These are phyloP conservation scores for Phytopythium boreale DNA, from an alignment of 352 stramenopile genomes.

Conservation along the genomic window DNA sequence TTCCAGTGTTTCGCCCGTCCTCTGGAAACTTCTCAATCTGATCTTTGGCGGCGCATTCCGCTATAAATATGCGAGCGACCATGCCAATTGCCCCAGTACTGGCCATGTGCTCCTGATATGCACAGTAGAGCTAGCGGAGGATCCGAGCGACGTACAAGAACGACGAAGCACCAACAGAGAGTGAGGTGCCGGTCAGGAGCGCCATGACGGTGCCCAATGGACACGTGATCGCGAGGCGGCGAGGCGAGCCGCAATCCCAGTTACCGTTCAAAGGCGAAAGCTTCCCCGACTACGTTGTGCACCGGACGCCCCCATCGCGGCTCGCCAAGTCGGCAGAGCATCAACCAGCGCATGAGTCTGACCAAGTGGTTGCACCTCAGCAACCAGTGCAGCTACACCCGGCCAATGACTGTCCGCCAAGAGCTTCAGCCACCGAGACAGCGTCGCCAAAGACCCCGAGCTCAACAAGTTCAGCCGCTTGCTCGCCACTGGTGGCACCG, in stretches of 20 bases:
- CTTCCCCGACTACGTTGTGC: conserved; percentile 57
- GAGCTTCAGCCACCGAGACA: background rate
- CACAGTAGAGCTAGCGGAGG: no score
- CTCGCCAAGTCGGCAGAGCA: background rate
- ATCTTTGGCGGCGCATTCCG: no score
- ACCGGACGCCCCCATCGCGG: conserved; percentile 8
- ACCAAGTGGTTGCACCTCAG: background rate
- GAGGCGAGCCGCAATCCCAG: background rate
- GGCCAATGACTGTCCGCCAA: background rate
- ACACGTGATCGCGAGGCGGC: background rate
- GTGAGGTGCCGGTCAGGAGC: background rate
- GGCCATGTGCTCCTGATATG: no score
- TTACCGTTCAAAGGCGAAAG: conserved; percentile 63
- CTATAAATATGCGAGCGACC: background rate
- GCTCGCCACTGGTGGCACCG: background rate
- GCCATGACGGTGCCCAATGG: background rate
- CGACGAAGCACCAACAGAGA: background rate
- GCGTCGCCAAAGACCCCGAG: background rate
- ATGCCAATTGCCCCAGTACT: background rate
- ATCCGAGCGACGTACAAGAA: no score
- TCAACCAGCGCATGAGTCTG: background rate
- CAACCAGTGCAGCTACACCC: background rate
- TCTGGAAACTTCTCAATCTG: background rate
- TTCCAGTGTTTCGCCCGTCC: background rate
- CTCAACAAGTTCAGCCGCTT: background rate